These are phyloP conservation scores for Penicillium daleae DNA, from an alignment of 495 filamentous ascomycete species.

Conservation along the genomic window DNA sequence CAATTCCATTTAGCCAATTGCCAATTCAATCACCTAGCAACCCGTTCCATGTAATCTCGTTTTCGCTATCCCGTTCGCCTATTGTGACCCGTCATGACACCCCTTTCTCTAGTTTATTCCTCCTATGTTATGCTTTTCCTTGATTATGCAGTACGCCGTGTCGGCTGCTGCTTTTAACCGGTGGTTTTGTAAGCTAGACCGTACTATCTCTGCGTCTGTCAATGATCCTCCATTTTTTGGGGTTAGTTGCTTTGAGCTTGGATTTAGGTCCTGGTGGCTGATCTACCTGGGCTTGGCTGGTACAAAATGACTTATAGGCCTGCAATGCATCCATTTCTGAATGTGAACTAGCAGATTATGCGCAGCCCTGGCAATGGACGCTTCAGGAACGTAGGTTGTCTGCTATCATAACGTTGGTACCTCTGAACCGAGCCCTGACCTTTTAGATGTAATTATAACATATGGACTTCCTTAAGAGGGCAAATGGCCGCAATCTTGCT, in stretches of 20 bases:
- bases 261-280: neutral
- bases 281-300: neutral
- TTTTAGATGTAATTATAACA: too few relatives aligned
- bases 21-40: constrained; percentile 43
- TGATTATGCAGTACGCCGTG: neutral
- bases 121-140: too few relatives aligned
- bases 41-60: constrained; percentile 29
- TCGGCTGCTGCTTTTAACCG: neutral
- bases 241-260: neutral
- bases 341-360: constrained; percentile 6
- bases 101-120: too few relatives aligned
- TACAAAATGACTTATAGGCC: neutral
- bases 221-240: neutral
- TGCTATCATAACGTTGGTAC: too few relatives aligned
- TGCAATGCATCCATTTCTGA: neutral
- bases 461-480: too few relatives aligned
- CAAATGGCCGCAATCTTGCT: too few relatives aligned
- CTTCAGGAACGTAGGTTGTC: too few relatives aligned
- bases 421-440: too few relatives aligned
- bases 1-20: constrained; percentile 39
- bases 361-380: constrained; percentile 3
- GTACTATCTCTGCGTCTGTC: neutral
- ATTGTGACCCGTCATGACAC: too few relatives aligned
- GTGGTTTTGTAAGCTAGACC: neutral
- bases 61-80: neutral